Evolutionary conservation across 2,329 filamentous ascomycete genomes (phyloP).

Genomic region (Tolypocladium amazonense): DNA sequence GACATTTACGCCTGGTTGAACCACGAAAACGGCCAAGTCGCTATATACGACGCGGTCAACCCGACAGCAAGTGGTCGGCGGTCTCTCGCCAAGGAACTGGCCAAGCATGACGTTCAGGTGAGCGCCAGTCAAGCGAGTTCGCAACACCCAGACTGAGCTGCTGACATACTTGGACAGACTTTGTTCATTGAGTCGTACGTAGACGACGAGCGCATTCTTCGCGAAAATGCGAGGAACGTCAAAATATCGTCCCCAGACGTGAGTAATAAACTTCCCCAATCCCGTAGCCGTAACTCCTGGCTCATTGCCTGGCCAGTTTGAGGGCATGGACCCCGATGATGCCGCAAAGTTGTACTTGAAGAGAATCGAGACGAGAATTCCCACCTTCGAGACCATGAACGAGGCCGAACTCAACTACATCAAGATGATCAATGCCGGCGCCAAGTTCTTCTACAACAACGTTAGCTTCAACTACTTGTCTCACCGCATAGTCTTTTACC

Average conservation of each 20-base stretch:
- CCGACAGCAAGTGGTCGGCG: slow-evolving; percentile 72
- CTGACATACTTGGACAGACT: slow-evolving; percentile 42
- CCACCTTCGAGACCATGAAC: slow-evolving; percentile 93
- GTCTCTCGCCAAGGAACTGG: slow-evolving; percentile 86
- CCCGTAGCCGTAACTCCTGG: neutral
- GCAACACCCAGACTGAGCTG: neutral
- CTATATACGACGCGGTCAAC: slow-evolving; percentile 97
- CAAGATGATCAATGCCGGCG: slow-evolving; percentile 98
- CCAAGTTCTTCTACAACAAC: slow-evolving; percentile 91
- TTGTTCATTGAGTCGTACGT: slow-evolving; percentile 96
- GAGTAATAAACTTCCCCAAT: slow-evolving; percentile 19
- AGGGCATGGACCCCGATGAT: slow-evolving; percentile 83
- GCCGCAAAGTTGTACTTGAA: slow-evolving; percentile 85
- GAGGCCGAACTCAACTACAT: slow-evolving; percentile 93
- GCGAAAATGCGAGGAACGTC: slow-evolving; percentile 92
- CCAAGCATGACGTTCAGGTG: slow-evolving; percentile 92
- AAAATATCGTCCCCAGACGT: slow-evolving; percentile 97
- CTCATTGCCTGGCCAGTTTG: slow-evolving; percentile 49
- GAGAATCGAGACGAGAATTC: slow-evolving; percentile 85
- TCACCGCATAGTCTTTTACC: slow-evolving; percentile 95
- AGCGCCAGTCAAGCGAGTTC: slow-evolving; percentile 3
- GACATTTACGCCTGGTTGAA: slow-evolving; percentile 96
- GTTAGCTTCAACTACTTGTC: slow-evolving; percentile 94
- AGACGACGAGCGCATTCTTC: slow-evolving; percentile 84
- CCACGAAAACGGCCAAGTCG: slow-evolving; percentile 94